Evolutionary conservation across 148 eudicot species (phyloP).

Genomic region (Drosera capensis): DNA sequence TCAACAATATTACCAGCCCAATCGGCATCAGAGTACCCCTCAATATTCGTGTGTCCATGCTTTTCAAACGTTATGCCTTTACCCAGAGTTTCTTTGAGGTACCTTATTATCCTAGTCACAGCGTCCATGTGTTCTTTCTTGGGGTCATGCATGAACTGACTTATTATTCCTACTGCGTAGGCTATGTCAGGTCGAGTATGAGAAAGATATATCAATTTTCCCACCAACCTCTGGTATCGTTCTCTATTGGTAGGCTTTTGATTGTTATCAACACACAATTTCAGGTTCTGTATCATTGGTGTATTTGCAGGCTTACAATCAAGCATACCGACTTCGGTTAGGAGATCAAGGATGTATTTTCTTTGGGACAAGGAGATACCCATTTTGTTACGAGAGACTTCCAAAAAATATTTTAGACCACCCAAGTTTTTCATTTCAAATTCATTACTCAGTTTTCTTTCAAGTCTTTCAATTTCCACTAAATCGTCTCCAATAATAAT

Average conservation of each 20-base stretch:
- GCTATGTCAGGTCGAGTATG: conserved; percentile 2
- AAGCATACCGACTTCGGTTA: neutral
- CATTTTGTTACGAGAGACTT: neutral
- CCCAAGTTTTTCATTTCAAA: neutral
- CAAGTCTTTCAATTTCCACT: neutral
- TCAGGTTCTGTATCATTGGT: neutral
- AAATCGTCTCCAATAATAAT: neutral
- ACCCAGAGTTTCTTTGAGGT: neutral
- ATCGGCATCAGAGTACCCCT: neutral
- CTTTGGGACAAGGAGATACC: neutral
- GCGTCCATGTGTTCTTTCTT: neutral
- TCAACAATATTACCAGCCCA: neutral
- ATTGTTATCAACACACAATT: no score
- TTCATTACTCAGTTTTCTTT: neutral
- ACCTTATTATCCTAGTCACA: neutral
- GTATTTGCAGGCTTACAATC: conserved; percentile 1
- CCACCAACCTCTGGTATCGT: neutral
- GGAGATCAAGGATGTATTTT: neutral
- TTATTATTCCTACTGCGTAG: neutral
- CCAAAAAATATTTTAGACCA: conserved; percentile 1
- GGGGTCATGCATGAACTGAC: conserved; percentile 1
- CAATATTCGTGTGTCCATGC: neutral
- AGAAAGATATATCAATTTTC: conserved; percentile 1
- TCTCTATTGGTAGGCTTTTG: no score
- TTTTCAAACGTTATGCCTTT: neutral